Percentiles rank a stretch among this genome's conserved stretches.
phyloP scores from a whole-genome alignment of 257 asterid species.

The Nyctanthes arbortristis region DNA sequence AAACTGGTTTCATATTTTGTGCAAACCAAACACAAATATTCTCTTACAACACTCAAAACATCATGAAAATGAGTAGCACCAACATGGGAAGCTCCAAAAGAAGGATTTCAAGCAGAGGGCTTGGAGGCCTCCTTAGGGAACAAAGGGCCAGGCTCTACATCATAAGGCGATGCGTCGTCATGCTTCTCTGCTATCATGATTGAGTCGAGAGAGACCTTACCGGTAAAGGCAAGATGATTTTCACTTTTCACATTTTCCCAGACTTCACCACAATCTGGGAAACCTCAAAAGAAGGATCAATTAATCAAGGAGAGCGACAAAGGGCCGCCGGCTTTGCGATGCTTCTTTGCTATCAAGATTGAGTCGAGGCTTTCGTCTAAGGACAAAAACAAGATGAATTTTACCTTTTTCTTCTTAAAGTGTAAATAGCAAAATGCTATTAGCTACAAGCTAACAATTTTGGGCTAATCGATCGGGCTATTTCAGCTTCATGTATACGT shows the following conservation, averaged over 20 bases:
- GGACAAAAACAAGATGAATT: not conserved
- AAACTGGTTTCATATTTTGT: conserved; percentile 6
- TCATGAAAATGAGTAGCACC: conserved; percentile 53
- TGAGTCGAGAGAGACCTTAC: no score
- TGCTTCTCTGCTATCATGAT: conserved; percentile 85
- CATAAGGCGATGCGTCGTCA: conserved; percentile 76
- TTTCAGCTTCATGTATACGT: conserved; percentile 25
- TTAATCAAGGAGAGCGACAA: no score
- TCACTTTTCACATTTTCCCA: no score
- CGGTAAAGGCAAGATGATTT: not conserved
- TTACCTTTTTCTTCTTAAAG: no score
- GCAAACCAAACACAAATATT: not conserved
- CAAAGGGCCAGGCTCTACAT: conserved; percentile 88
- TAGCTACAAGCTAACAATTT: conserved; percentile 35
- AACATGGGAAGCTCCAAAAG: conserved; percentile 57
- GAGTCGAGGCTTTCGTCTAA: no score
- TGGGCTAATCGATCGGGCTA: conserved; percentile 31
- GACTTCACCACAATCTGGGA: no score
- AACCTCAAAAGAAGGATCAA: no score
- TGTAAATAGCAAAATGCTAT: conserved; percentile 28
- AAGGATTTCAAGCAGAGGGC: conserved; percentile 69
- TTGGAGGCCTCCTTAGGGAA: conserved; percentile 73
- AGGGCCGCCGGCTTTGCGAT: no score
- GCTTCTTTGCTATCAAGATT: no score
- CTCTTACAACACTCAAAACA: conserved; percentile 6